phyloP scores from a whole-genome alignment of 208 protist species.

The Trypanosoma congolense region DNA sequence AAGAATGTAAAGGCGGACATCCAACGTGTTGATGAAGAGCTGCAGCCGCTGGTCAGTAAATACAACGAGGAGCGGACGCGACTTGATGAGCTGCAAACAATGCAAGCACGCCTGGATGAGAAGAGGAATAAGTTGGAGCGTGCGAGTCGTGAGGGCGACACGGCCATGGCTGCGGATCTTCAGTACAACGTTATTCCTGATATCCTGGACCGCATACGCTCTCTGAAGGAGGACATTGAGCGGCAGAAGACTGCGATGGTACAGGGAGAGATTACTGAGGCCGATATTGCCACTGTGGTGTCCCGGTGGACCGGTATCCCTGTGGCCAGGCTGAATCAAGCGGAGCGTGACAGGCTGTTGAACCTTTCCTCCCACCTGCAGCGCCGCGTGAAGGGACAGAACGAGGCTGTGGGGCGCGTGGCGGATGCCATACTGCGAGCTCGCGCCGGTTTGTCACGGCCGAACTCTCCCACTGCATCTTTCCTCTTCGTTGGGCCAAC shows the following conservation, averaged over 20 bases:
- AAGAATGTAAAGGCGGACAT: constrained; percentile 72
- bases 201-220: constrained; percentile 77
- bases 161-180: constrained; percentile 91
- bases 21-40: constrained; percentile 60
- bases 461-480: constrained; percentile 69
- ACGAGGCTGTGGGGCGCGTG: constrained; percentile 89
- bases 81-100: constrained; percentile 82
- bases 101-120: constrained; percentile 88
- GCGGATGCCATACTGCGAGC: constrained; percentile 88
- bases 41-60: constrained; percentile 71
- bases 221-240: constrained; percentile 69
- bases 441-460: constrained; percentile 73
- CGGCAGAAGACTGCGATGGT: constrained; percentile 54
- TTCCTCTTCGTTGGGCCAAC: constrained; percentile 94
- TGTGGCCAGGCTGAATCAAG: constrained; percentile 63
- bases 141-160: constrained; percentile 89
- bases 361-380: constrained; percentile 40
- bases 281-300: constrained; percentile 90
- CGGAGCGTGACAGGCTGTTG: constrained; percentile 71
- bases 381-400: constrained; percentile 90
- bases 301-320: constrained; percentile 95
- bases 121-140: constrained; percentile 85
- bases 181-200: constrained; percentile 95
- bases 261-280: constrained; percentile 53
- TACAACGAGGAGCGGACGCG: constrained; percentile 82